Evolutionary conservation across 192 early-diverging fungal species (phyloP).

Genomic region (Umbelopsis ramanniana): DNA sequence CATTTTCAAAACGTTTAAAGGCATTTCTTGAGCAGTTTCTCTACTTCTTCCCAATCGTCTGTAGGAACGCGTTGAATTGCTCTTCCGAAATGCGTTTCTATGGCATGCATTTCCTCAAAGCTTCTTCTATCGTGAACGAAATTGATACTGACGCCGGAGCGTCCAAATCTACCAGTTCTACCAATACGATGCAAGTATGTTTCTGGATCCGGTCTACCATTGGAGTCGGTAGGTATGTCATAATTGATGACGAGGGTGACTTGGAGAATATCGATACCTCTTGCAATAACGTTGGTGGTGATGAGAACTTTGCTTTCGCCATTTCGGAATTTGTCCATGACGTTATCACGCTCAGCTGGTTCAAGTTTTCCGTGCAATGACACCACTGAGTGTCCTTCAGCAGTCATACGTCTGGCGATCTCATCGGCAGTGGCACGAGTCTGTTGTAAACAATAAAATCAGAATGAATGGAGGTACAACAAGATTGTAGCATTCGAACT

Average conservation of each 20-base stretch:
- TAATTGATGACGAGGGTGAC: slow-evolving; percentile 97
- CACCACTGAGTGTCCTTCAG: slow-evolving; percentile 82
- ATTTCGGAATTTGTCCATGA: slow-evolving; percentile 91
- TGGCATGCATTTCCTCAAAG: slow-evolving; percentile 79
- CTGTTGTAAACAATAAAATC: slow-evolving; percentile 35
- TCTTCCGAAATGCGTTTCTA: slow-evolving; percentile 80
- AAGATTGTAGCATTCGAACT: background rate
- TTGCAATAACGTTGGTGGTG: slow-evolving; percentile 95
- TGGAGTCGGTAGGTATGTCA: slow-evolving; percentile 82
- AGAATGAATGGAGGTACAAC: no score
- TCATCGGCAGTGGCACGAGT: slow-evolving; percentile 82
- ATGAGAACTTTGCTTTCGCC: slow-evolving; percentile 93
- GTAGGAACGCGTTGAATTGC: slow-evolving; percentile 83
- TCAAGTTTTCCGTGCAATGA: slow-evolving; percentile 85
- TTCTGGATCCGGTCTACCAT: slow-evolving; percentile 77
- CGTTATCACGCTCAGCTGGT: slow-evolving; percentile 78
- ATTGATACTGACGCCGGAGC: slow-evolving; percentile 93
- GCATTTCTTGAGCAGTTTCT: slow-evolving; percentile 85
- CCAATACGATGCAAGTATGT: slow-evolving; percentile 99
- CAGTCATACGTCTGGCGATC: slow-evolving; percentile 74
- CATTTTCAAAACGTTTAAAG: slow-evolving; percentile 39
- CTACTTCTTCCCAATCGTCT: slow-evolving; percentile 81
- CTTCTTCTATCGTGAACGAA: slow-evolving; percentile 85
- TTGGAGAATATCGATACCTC: slow-evolving; percentile 97
- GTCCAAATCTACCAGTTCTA: slow-evolving; percentile 96